Evolutionary conservation across 768 basidiomycete species (phyloP), one percentile per base, ranked within the genome.

Genomic region (Tubosaeta sp.): DNA sequence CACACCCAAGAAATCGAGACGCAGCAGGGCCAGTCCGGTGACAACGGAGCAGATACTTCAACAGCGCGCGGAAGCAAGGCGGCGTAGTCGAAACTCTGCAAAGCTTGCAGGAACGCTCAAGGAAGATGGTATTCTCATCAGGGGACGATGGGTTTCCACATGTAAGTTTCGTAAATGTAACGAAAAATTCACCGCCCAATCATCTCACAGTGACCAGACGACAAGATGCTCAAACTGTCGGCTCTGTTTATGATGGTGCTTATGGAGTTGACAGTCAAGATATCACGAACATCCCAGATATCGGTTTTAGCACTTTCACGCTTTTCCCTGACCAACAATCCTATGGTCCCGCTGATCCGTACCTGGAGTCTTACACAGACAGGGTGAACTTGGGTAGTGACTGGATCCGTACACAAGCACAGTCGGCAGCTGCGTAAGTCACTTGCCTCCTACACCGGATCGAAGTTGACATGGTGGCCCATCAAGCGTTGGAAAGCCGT

Each of bases 281-380:
- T 54, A 82, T 87, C 46, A 54, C 75, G 50, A 79, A 66, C 48
- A 82, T 83, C 51, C 80, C 80, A 0, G 37, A 76, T 11, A 79
- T 87, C 54, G 78, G 75, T 6, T 85, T 84, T 57, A 69, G 74
- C 31, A 73, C 80, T 16, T 84, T 84, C 74, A 82, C 80, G 52
- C 57, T 85, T 25, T 86, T 86, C 76, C 85, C 86, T 17, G 84
- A 88, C 60, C 86, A 87, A 63, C 75, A 80, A 54, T 62, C 66
- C 34, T 86, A 85, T 57, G 77, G 69, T 29, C 52, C 73, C 22
- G 59, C 65, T 26, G 81, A 84, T 62, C 76, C 80, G 14, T 74
- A 70, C 53, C 64, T 81, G 46, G 67, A 78, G 39, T 57, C 76
- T 10, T 82, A 79, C 66, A 76, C 83, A 54, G 78, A 81, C 52